Conservation (phyloP, 768 basidiomycete species). For the Rhodotorula toruloides region DNA sequence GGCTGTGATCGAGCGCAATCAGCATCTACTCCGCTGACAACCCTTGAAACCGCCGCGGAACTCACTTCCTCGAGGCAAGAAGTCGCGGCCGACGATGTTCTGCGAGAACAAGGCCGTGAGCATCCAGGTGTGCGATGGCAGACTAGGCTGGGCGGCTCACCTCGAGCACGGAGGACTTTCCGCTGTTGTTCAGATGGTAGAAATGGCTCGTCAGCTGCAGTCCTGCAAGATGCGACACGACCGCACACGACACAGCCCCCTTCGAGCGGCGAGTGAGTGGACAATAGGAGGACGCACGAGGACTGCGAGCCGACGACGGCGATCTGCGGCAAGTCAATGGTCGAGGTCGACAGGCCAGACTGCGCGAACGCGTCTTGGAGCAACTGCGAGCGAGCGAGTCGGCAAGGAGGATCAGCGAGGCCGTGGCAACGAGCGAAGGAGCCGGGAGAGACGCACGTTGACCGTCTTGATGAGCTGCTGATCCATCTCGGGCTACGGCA, state of each 20-base stretch:
- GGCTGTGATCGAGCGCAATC: slow-evolving; percentile 47
- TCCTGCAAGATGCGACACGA: too few species aligned
- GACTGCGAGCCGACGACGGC: slow-evolving; percentile 50
- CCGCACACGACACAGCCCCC: not conserved
- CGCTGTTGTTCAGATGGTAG: too few species aligned
- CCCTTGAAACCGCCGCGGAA: too few species aligned
- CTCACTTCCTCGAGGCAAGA: slow-evolving; percentile 82
- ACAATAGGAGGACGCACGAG: slow-evolving; percentile 26
- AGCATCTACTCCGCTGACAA: too few species aligned
- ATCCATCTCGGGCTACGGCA: slow-evolving; percentile 7
- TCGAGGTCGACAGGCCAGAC: slow-evolving; percentile 46
- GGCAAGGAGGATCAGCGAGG: too few species aligned
- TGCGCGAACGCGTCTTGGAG: slow-evolving; percentile 49
- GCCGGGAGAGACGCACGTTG: slow-evolving; percentile 8
- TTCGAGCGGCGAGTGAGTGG: not conserved
- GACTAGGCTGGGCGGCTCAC: slow-evolving; percentile 34
- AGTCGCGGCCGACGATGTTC: slow-evolving; percentile 98
- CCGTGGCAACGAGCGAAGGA: not conserved
- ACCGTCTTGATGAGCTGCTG: slow-evolving; percentile 12
- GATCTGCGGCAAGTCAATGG: slow-evolving; percentile 51
- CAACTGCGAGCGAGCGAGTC: too few species aligned
- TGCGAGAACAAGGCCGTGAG: slow-evolving; percentile 43
- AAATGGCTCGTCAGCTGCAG: too few species aligned
- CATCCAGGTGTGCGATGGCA: not conserved
- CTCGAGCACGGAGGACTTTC: slow-evolving; percentile 51